Evolutionary conservation across 768 basidiomycete genomes (phyloP).

Genomic region (Trametes gibbosa): DNA sequence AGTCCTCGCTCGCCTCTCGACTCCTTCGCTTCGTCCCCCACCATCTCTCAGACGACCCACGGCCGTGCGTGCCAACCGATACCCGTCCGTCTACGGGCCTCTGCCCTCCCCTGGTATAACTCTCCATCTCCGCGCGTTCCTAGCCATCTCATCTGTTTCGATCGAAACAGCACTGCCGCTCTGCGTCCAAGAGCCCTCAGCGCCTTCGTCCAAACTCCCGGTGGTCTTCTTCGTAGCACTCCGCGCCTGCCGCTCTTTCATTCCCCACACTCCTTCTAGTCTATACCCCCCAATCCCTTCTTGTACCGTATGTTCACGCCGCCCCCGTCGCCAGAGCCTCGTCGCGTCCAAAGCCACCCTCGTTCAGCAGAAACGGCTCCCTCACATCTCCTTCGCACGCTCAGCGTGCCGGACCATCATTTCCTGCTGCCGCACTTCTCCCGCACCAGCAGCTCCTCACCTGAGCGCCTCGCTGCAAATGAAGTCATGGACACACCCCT

Average conservation of each 20-base stretch:
- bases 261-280: conserved; percentile 13
- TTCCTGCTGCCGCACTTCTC: conserved; percentile 3
- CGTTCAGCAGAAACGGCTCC: conserved; percentile 3
- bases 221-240: conserved; percentile 1
- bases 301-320: conserved; percentile 38
- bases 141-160: conserved; percentile 11
- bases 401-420: conserved; percentile 4
- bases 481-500: background rate
- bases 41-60: background rate
- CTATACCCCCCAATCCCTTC: conserved; percentile 1
- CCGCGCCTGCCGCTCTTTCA: conserved; percentile 10
- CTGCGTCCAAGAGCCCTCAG: background rate
- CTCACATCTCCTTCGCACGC: background rate
- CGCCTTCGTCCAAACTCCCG: conserved; percentile 2
- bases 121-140: background rate
- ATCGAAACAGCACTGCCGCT: conserved; percentile 14
- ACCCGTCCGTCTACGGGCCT: background rate
- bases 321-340: conserved; percentile 29
- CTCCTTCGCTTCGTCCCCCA: background rate
- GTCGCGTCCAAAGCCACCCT: conserved; percentile 3
- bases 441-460: conserved; percentile 6
- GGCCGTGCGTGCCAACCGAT: background rate
- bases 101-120: background rate
- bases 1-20: background rate
- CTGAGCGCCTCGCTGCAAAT: background rate